Conservation (phyloP, 2,329 filamentous ascomycete species). For the Arthrobotrys iridis region DNA sequence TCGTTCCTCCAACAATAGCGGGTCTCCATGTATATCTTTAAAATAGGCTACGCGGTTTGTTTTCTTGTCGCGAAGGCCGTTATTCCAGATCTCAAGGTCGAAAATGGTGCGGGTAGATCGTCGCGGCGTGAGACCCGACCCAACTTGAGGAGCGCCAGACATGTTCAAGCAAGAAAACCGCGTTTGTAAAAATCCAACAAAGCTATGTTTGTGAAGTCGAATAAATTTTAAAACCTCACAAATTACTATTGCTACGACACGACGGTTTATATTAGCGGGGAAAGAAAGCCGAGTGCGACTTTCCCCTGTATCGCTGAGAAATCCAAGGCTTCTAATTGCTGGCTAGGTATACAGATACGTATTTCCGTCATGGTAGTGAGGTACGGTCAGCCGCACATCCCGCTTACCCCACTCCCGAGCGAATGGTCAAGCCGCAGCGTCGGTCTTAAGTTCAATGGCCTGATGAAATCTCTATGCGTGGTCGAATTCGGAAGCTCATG, state of each 20-base stretch:
- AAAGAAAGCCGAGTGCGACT: neutral
- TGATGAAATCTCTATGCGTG: no score
- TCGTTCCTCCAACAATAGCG: slow-evolving; percentile 38
- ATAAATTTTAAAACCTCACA: neutral
- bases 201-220: neutral
- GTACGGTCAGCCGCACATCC: neutral
- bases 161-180: neutral
- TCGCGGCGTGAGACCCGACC: neutral
- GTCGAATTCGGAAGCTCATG: no score
- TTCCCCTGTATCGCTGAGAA: neutral
- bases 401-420: neutral
- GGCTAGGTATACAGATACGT: no score
- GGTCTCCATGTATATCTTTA: slow-evolving; percentile 44
- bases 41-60: slow-evolving; percentile 32
- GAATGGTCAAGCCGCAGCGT: no score
- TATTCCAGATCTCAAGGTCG: slow-evolving; percentile 32
- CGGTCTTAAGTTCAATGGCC: no score
- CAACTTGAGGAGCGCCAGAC: neutral
- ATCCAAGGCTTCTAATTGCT: neutral
- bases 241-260: neutral
- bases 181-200: slow-evolving; percentile 10
- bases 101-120: neutral
- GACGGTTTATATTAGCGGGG: neutral
- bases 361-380: no score
- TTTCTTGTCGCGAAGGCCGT: slow-evolving; percentile 7